Percentiles rank a stretch among this genome's conserved stretches.
phyloP scores from a whole-genome alignment of 176 grass and related monocot genomes.

The Carex parvula region DNA sequence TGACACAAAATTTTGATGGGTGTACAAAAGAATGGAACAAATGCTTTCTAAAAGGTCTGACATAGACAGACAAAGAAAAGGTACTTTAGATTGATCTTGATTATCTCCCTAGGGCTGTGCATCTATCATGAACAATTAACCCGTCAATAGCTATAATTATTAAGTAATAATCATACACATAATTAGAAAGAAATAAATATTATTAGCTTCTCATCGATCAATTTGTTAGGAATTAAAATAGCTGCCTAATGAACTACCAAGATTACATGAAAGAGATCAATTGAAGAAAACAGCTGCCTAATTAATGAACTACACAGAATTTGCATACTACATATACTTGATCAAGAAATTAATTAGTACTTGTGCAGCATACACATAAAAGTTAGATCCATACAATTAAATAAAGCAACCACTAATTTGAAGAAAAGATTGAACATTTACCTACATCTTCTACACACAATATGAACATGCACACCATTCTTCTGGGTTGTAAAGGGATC shows the following conservation, averaged over 20 bases:
- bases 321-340: neutral
- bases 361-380: neutral
- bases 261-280: neutral
- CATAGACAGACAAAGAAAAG: neutral
- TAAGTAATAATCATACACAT: neutral
- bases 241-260: neutral
- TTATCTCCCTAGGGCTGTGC: neutral
- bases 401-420: constrained; percentile 1
- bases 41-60: constrained; percentile 12
- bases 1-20: neutral
- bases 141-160: neutral
- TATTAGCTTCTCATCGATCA: neutral
- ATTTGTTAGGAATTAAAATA: neutral
- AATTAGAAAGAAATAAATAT: neutral
- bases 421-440: constrained; percentile 10
- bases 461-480: constrained; percentile 8
- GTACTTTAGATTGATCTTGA: neutral
- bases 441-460: constrained; percentile 22
- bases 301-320: neutral
- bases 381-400: constrained; percentile 8
- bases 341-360: neutral
- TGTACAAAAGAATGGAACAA: constrained; percentile 14
- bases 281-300: neutral
- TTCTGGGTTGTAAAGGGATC: neutral
- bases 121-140: neutral